These are phyloP conservation scores for Eleusine coracana DNA, from an alignment of 176 grass and related monocot species.

Conservation along the genomic window DNA sequence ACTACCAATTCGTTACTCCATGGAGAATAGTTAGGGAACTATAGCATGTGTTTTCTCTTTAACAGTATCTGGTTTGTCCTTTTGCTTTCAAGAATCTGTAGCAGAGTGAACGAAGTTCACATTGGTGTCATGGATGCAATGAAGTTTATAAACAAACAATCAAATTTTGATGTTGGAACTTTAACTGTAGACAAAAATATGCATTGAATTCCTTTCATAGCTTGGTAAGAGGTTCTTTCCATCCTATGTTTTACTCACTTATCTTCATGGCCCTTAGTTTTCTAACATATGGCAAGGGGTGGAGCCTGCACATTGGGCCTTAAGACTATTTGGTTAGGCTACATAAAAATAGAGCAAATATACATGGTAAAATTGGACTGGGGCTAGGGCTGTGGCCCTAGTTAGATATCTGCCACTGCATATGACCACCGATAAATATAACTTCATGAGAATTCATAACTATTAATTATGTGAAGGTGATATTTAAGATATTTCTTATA, in stretches of 20 bases:
- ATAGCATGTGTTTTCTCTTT: not conserved
- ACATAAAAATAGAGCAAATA: too few relatives aligned
- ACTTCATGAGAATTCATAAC: not conserved
- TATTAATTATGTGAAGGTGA: too few relatives aligned
- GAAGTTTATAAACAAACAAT: constrained; percentile 11
- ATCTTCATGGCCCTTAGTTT: constrained; percentile 2
- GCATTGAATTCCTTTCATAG: not conserved
- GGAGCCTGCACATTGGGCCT: too few relatives aligned
- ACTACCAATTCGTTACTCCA: not conserved
- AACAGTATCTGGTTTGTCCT: not conserved
- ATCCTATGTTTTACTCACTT: not conserved
- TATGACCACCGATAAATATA: not conserved
- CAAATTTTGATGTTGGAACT: not conserved
- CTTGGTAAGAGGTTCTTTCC: not conserved
- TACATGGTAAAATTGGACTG: too few relatives aligned
- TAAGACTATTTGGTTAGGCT: too few relatives aligned
- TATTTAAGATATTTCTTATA: too few relatives aligned
- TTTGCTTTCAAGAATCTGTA: constrained; percentile 4
- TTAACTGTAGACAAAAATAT: not conserved
- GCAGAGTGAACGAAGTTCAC: not conserved
- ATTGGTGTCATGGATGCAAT: not conserved
- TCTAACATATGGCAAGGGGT: not conserved
- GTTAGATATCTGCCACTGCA: too few relatives aligned
- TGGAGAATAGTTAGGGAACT: constrained; percentile 18
- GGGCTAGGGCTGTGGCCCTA: too few relatives aligned